Base-by-base conservation (phyloP, 768 basidiomycete species). In the Obba rivulosa region DNA sequence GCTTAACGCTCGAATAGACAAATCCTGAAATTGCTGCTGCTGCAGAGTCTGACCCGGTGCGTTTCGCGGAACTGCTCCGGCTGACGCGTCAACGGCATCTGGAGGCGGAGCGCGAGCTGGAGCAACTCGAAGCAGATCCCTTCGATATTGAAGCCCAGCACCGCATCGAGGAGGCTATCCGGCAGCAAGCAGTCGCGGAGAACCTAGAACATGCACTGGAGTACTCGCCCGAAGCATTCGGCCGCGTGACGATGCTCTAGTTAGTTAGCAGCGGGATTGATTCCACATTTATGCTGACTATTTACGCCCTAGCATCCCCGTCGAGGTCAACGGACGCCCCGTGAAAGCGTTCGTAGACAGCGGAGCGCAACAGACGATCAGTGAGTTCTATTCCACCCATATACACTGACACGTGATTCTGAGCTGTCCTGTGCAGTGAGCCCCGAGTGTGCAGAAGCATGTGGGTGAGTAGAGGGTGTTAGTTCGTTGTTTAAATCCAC, bases 321-420 rank as follows among this genome's bases (percentile, higher is more conserved):
- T 93, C 0, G 96, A 97, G 60, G 92, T 99, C 2, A 99, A 99
- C 60, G 85, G 86, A 1, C 75, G 77, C 51, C 86, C 87, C 3
- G 82, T 98, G 34, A 94, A 92, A 66, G 96, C 96, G 0, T 99
- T 99, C 57, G 96, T 99, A 37, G 96, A 99, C 64, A 96, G 92
- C 55, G 96, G 95, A 36, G 96, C 96, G 10, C 96, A 99, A 60
- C 81, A 82, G 53, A 99, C 95, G 1, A 97, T 97, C 70, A 97
- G 94, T 94, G 59, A 59, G 85, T 70, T 13, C 28, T 31, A 31
- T 31, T 5, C 7, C 28, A 13, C 13, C n/a, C 28, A 31, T 7
- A 31, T 31, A 31, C 28, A 31, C 50, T 24, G 25, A 8, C 34
- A 31, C 28, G 28, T 25, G 22, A 23, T 31, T 34, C 41, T 37